phyloP scores from a whole-genome alignment of 2,329 filamentous ascomycete species.

The Ramularia collo-cygni region DNA sequence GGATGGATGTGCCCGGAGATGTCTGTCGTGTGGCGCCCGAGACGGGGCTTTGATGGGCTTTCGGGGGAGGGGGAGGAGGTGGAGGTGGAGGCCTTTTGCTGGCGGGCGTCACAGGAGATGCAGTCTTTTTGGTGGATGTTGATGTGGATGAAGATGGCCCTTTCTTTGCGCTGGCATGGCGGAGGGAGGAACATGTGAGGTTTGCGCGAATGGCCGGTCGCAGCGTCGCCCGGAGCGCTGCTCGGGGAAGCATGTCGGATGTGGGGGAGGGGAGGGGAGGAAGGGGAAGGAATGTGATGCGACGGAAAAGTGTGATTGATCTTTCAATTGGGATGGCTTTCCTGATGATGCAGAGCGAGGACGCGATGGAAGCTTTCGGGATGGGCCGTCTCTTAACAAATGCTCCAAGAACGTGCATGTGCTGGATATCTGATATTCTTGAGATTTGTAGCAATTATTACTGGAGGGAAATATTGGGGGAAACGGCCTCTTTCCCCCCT shows the following conservation, averaged over 20 bases:
- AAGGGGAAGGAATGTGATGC: not conserved
- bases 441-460: too few relatives aligned
- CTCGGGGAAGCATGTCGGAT: constrained; percentile 27
- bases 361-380: too few relatives aligned
- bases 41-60: constrained; percentile 12
- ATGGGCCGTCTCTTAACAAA: too few relatives aligned
- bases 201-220: too few relatives aligned
- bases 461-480: too few relatives aligned
- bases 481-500: too few relatives aligned
- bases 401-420: too few relatives aligned
- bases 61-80: constrained; percentile 12
- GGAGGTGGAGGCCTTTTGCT: constrained; percentile 9
- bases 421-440: too few relatives aligned
- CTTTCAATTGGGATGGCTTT: too few relatives aligned
- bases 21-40: constrained; percentile 25
- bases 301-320: too few relatives aligned
- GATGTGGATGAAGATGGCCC: constrained; percentile 17
- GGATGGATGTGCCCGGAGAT: constrained; percentile 27
- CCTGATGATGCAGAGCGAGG: too few relatives aligned
- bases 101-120: constrained; percentile 6
- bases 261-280: not conserved
- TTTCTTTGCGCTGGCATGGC: constrained; percentile 12
- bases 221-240: constrained; percentile 20
- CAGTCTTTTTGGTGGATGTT: constrained; percentile 19
- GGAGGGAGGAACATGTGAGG: constrained; percentile 14